Evolutionary conservation across 2,329 filamentous ascomycete genomes (phyloP).

Genomic region (Fusarium lateritium): DNA sequence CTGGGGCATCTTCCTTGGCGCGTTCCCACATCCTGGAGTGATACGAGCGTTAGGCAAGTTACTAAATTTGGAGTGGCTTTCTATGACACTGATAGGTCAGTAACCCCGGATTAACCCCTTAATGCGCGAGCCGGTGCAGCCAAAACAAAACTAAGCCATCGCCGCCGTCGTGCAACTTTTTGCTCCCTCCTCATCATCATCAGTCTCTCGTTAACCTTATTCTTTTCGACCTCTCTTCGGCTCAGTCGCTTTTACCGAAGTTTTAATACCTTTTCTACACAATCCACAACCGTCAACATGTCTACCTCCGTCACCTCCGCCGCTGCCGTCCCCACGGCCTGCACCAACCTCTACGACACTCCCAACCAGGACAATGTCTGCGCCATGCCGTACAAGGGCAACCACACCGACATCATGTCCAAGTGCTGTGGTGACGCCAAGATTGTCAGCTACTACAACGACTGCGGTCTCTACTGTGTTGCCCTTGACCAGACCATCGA

Average conservation of each 20-base stretch:
- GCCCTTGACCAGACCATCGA: constrained; percentile 51
- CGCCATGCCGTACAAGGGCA: constrained; percentile 57
- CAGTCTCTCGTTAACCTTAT: constrained; percentile 26
- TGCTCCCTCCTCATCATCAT: constrained; percentile 5
- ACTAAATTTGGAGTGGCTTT: constrained; percentile 32
- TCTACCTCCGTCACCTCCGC: constrained; percentile 38
- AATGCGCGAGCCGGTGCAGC: constrained; percentile 30
- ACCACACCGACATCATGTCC: constrained; percentile 60
- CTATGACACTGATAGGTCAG: constrained; percentile 13
- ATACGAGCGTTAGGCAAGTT: constrained; percentile 35
- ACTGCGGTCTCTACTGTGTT: constrained; percentile 67
- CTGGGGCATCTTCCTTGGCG: constrained; percentile 22
- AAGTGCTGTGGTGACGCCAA: constrained; percentile 62
- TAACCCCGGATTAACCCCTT: constrained; percentile 41
- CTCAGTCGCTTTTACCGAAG: constrained; percentile 14
- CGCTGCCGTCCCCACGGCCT: constrained; percentile 28
- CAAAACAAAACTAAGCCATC: constrained; percentile 28
- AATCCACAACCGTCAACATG: constrained; percentile 45
- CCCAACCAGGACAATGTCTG: constrained; percentile 62
- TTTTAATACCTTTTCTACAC: constrained; percentile 9
- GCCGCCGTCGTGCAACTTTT: constrained; percentile 3
- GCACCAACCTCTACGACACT: constrained; percentile 56
- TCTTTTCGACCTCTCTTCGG: constrained; percentile 1
- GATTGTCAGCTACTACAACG: constrained; percentile 61
- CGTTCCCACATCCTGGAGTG: constrained; percentile 21